Base-by-base conservation (phyloP, 2,329 filamentous ascomycete species). In the Gnomoniopsis smithogilvyi region DNA sequence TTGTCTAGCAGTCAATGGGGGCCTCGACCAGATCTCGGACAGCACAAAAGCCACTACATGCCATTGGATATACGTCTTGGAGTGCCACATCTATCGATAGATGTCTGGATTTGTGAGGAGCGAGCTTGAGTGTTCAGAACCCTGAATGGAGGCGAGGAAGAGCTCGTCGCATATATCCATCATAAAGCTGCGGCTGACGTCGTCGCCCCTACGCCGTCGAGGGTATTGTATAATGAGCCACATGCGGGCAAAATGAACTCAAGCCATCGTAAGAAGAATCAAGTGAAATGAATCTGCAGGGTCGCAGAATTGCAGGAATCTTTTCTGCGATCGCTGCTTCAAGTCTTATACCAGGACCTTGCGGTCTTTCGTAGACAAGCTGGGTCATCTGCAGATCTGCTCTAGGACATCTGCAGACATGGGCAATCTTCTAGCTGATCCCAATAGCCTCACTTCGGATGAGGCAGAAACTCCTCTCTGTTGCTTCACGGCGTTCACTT, bases 131-230 rank as follows among this genome's bases (percentile, higher is more conserved):
- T 58, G 74, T 69, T 93, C 90, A 49, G 92, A 80, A 26, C 92
- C 85, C 66, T 93, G 89, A 30, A 93, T 80, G 2, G 88, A 86
- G 0, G 87, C 89, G 26, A 87, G 74, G 68, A 92, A 90, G 1
- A 93, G 77, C 58, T 85, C 86, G 62, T 91, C 83, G 58, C 85
- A 83, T 38, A 15, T 38, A 15, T 15, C 34, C 34, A 15, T 38
- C 34, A 15, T 15, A 38, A 38, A n/a, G n/a, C n/a, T 38, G 34
- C 34, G 15, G 34, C 34, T 38, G 34, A 15, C 34, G 8, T 38
- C 34, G 34, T 15, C 34, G 15, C 15, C 15, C 34, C 15, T 38
- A 15, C 34, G 34, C 34, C 34, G 34, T 15, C 34, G 34, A 8
- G 34, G 34, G 34, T 15, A 38, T 8, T 38, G 34, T 38, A 38